Base-by-base conservation (phyloP, 2,329 filamentous ascomycete genomes). In the Neofusicoccum kwambonambiense region DNA sequence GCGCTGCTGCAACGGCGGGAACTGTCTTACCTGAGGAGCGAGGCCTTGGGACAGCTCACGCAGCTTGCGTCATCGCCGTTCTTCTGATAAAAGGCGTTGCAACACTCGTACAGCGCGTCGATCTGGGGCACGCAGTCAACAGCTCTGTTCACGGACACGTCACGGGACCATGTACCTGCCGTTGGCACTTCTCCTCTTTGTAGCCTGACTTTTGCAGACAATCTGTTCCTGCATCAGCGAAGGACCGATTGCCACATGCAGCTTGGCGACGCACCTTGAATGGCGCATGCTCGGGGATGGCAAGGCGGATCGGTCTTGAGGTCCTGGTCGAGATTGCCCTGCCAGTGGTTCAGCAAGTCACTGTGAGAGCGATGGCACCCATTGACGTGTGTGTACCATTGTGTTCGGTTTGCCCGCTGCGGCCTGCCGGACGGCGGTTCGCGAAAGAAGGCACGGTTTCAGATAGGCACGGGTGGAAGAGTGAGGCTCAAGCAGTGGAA, bases 101-200 rank as follows among this genome's bases (percentile, higher is more conserved):
- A 99, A 79, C 95, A 99, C 70, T 95, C 90, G 78, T 98, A 99
- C 27, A 99, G 81, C 2, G 92, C 91, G 75, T 94, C 89, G 64
- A 99, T 86, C 73, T 92, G 82, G 17, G 80, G 77, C 19, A 45
- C 5, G 5, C 15, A 17, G 34, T 64, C 62, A 64, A 34, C 27
- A 11, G n/a, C 27, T 41, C 22, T 13, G 35, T 41, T 34, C 39
- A 39, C 37, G 31, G 35, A 42, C 42, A 34, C 17, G 34, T 42
- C 34, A 50, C 44, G 62, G 31, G 47, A 39, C 27, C 19, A n/a
- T n/a, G 15, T 69, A 82, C 81, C 74, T 83, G 76, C 70, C 78
- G 81, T 73, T 90, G 86, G 78, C 95, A 99, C 74, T 89, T 96
- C 49, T 87, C 87, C 78, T 98, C 93, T 66, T 96, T 87, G 81